Base-by-base conservation (phyloP, 306 rosid genomes). In the Cajanus cajan region DNA sequence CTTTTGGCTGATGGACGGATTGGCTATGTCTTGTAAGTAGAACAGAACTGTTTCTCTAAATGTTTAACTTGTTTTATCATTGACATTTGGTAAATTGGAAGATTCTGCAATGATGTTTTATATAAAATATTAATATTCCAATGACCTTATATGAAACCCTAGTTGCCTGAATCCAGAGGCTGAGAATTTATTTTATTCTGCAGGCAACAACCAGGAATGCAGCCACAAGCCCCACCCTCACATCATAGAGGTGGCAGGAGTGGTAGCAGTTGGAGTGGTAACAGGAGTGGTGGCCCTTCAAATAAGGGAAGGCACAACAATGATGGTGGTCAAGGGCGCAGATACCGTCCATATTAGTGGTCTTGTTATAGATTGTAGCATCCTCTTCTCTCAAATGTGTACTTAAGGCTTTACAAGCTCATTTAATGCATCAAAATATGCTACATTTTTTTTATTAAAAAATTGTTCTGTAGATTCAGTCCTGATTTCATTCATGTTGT, bases 21-120 rank as follows among this genome's bases (percentile, higher is more conserved):
- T 24, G 98, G 96, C 83, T 92, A 95, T 86, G 97, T 95, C 88
- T 71, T 95, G 98, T 95, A 88, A 95, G 97, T 81, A 78, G 82
- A 64, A 77, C 28, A 78, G 82, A 64, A 77, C 28, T 31, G 13
- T 78, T 67, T 8, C 70, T 57, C 25, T 10, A 58, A 37, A 15
- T 44, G 4, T 41, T 25, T 62, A 10, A 48, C 68, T 14, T 44
- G 71, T 55, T 75, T 36, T 69, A 55, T 74, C 48, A 41, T 28
- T 33, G 63, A 19, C 43, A 55, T 52, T 43, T 68, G 59, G 57
- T 39, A 58, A 57, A 43, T 85, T 51, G 39, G 58, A 15, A 69
- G 7, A 62, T 69, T 40, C 16, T 50, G 62, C 63, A 18, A 15
- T 69, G 34, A 47, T 28, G 75, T 12, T 78, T n/a, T 24, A 31